Base-by-base conservation (phyloP, 2,329 filamentous ascomycete genomes). In the Ascochyta pisi region DNA sequence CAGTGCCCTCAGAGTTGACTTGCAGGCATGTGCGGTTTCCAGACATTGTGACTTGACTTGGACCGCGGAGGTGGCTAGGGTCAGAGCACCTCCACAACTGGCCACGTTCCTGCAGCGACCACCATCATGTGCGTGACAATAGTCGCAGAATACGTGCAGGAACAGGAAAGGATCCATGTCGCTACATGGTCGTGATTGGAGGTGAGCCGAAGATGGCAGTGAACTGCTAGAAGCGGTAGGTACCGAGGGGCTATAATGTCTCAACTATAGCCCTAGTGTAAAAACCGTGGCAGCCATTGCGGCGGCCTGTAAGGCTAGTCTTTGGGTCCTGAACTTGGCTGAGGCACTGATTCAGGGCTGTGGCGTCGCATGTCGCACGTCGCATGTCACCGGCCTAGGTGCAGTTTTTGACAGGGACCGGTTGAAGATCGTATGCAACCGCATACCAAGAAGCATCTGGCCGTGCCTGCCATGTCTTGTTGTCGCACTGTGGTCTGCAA, bases 51-150 rank as follows among this genome's bases (percentile, higher is more conserved):
- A 57, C 59, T 41, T 49, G 29, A 59, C 46, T 44, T 54, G 58
- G 61, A 59, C 57, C 48, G 61, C 52, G 52, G 58, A 59, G 53
- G 41, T 50, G 41, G 52, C 50, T 38, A 62, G 51, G 35, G 38
- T 57, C 41, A 45, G 46, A 54, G 48, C 50, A 35, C 26, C 42
- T 54, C 43, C 38, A 52, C 54, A 55, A 50, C 35, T 52, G 45
- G 43, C 52, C 51, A 51, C 44, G 59, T 65, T 55, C 58, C 62
- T 66, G 63, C 65, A 67, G 61, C 34, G 64, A 60, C 57, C 40
- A 49, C 37, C 60, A 46, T 57, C 57, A 49, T 51, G 52, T 56
- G 59, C 64, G 66, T 62, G 64, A 67, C 62, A 50, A 54, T 44
- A 57, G 63, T 61, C 60, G 58, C 65, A 62, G 64, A 49, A 50